Percentiles rank a stretch among this genome's conserved stretches.
Evolutionary conservation across 1,284 basidiomycete species (phyloP).

Genomic region (Agaricales sp.): DNA sequence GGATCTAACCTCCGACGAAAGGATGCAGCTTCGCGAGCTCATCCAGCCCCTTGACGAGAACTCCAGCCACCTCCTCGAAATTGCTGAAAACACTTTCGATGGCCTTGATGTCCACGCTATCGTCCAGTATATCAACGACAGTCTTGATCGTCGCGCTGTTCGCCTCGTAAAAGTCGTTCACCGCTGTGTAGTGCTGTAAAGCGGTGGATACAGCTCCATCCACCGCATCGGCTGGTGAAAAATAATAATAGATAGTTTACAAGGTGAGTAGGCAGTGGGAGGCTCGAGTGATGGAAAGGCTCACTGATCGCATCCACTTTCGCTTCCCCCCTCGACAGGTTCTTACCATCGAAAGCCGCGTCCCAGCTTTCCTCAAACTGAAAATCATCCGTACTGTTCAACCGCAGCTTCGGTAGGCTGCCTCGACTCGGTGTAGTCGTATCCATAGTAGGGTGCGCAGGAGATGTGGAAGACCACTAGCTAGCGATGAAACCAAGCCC

Average conservation of each 20-base stretch:
- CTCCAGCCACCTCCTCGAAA: background rate
- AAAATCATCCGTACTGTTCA: background rate
- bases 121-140: background rate
- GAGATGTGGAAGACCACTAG: no score
- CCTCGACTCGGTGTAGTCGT: no score
- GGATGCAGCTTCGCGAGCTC: slow-evolving; percentile 1
- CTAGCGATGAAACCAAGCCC: no score
- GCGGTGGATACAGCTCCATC: background rate
- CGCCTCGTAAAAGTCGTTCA: background rate
- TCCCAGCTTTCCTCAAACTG: background rate
- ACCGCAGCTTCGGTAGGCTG: no score
- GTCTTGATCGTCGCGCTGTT: background rate
- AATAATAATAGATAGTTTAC: background rate
- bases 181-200: background rate
- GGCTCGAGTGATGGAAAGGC: background rate
- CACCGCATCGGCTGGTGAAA: background rate
- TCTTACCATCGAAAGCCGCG: background rate
- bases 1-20: background rate
- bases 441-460: no score
- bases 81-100: background rate
- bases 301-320: background rate
- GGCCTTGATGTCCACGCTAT: background rate
- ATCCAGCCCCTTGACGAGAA: background rate
- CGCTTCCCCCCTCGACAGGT: background rate
- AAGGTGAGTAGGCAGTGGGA: background rate